These are phyloP conservation scores for Afroboletus lepidellus DNA, from an alignment of 1,284 basidiomycete species.

Conservation along the genomic window DNA sequence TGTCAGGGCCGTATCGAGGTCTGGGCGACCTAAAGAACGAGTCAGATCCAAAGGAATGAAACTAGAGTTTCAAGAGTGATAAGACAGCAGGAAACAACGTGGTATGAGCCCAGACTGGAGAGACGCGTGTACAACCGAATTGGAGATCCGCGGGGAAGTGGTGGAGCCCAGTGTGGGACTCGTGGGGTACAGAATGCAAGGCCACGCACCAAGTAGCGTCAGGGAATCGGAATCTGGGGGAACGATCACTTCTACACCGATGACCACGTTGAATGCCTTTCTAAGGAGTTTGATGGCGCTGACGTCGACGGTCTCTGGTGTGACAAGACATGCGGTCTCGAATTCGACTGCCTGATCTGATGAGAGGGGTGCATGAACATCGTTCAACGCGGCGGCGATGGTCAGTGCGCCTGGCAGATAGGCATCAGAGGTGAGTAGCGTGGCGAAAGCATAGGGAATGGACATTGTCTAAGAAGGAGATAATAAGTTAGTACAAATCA, in stretches of 20 bases:
- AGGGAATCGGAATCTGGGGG: conserved; percentile 64
- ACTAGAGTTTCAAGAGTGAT: conserved; percentile 5
- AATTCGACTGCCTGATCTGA: conserved; percentile 62
- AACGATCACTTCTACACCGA: conserved; percentile 88
- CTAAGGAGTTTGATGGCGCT: conserved; percentile 79
- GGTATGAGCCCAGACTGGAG: conserved; percentile 11
- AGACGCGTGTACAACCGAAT: conserved; percentile 10
- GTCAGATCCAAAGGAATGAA: conserved; percentile 20
- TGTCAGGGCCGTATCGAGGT: conserved; percentile 89
- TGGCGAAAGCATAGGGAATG: conserved; percentile 77
- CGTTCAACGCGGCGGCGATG: conserved; percentile 78
- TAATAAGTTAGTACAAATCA: conserved; percentile 28
- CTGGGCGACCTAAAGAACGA: conserved; percentile 73
- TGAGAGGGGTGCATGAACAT: conserved; percentile 66
- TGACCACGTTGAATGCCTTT: conserved; percentile 78
- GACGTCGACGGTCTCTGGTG: conserved; percentile 91
- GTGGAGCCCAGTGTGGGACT: not conserved
- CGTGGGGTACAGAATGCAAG: conserved; percentile 2
- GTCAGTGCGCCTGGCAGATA: conserved; percentile 94
- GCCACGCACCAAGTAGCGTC: conserved; percentile 71
- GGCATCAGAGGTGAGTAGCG: conserved; percentile 84
- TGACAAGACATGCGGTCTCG: conserved; percentile 90
- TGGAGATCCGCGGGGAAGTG: conserved; percentile 1
- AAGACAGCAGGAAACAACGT: conserved; percentile 24
- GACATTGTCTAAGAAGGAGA: conserved; percentile 43